Base-by-base conservation (phyloP, 192 early-diverging fungal genomes). In the Entrophospora sp. region DNA sequence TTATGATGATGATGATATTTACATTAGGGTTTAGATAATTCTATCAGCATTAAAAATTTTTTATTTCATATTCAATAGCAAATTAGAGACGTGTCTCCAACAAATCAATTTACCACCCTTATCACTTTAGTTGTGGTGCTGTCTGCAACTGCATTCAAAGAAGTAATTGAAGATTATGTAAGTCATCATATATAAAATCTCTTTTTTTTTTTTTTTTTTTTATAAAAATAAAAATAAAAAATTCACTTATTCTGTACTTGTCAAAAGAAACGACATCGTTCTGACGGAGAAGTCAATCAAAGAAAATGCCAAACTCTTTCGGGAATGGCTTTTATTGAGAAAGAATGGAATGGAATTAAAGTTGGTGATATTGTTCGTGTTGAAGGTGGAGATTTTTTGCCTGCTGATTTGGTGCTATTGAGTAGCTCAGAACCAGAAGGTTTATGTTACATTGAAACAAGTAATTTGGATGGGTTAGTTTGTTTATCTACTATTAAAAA, bases 381-480 rank as follows among this genome's bases (percentile, higher is more conserved):
- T 6, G 90, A 94, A 69, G 89, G 91, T 69, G 84, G 85, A 5
- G 88, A 94, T 66, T 85, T 87, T 37, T 91, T 98, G 64, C 92
- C 94, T 0, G 96, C 94, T 0, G 96, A 98, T 76, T 70, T 98
- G 65, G 78, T 97, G 24, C 68, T 98, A 25, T 66, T 98, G 14
- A 93, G 90, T 79, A 90, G 88, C 38, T 89, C 86, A 13, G 96
- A 97, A 70, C 96, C 94, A 14, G 94, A 98, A 73, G 94, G 91
- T 34, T 80, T 97, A 74, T 93, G 91, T 73, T 98, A 98, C 68
- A 94, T 98, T 61, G 96, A 98, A 75, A 98, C 96, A 65, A 92
- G 90, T 68, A 97, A 97, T 74, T 78, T 98, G 52, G 96, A 98
- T 71, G 96, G 89, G 87, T 89, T 75, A 75, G 63, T 70, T 28